A percentile compares a stretch with the other conserved stretches of the same genome.
Evolutionary conservation across 2,329 filamentous ascomycete species (phyloP).

Genomic region (Aspergillus cejpii): DNA sequence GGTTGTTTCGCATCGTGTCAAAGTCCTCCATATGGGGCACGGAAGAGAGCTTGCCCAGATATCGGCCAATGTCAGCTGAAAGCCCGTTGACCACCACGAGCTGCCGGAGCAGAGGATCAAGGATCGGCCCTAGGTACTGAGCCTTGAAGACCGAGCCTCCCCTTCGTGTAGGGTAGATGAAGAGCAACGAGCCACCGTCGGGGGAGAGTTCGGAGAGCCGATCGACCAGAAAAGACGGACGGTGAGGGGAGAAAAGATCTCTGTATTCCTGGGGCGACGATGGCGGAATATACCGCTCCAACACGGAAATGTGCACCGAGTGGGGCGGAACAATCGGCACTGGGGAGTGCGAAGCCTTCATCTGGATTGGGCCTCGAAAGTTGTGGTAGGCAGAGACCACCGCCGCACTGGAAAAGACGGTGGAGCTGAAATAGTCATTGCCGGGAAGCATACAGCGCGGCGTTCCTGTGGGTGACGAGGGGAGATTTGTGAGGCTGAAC

Average conservation of each 20-base stretch:
- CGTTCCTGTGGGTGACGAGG: constrained; percentile 57
- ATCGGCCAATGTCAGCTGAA: constrained; percentile 50
- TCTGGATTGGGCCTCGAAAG: constrained; percentile 43
- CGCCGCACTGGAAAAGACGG: constrained; percentile 57
- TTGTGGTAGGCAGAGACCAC: constrained; percentile 54
- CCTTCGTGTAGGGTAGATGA: constrained; percentile 56
- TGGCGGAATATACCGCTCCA: constrained; percentile 61
- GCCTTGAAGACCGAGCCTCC: constrained; percentile 54
- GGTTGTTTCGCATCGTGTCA: constrained; percentile 42
- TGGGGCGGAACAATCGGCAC: constrained; percentile 54
- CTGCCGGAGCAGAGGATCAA: constrained; percentile 55
- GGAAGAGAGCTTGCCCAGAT: constrained; percentile 50
- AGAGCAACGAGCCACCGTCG: constrained; percentile 51
- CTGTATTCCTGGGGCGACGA: constrained; percentile 52
- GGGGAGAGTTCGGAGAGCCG: constrained; percentile 55
- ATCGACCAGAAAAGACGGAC: constrained; percentile 55
- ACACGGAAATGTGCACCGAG: constrained; percentile 54
- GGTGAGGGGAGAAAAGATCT: constrained; percentile 51
- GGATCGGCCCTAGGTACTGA: constrained; percentile 54
- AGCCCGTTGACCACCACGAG: constrained; percentile 54
- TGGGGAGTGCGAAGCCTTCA: constrained; percentile 43
- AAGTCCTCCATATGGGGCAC: constrained; percentile 52
- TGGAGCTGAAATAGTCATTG: constrained; percentile 57
- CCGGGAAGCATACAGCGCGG: constrained; percentile 45
- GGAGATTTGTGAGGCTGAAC: constrained; percentile 56